Percentiles rank a stretch among this genome's conserved stretches.
phyloP scores from a whole-genome alignment of 2,329 filamentous ascomycete species.

The Tolypocladium capitatum region DNA sequence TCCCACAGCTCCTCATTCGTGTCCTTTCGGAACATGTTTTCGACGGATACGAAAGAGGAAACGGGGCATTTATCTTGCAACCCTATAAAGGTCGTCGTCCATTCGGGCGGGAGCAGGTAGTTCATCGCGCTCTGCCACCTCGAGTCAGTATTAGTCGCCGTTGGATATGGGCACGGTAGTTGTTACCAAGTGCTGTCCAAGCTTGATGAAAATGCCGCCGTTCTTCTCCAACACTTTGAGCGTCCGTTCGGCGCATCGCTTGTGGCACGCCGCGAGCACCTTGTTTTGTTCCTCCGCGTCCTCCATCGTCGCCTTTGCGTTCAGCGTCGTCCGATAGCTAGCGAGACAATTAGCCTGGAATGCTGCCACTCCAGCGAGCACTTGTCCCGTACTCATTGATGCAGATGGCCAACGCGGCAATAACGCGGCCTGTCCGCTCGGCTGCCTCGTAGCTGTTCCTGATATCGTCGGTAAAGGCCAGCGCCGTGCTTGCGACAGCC shows the following conservation, averaged over 20 bases:
- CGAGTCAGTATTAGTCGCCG: constrained; percentile 9
- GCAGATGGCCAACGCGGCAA: constrained; percentile 59
- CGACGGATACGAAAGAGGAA: constrained; percentile 75
- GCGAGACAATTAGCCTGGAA: background rate
- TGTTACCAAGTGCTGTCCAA: constrained; percentile 76
- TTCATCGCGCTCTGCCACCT: constrained; percentile 68
- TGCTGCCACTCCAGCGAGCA: background rate
- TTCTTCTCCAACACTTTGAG: constrained; percentile 84
- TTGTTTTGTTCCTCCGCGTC: constrained; percentile 51
- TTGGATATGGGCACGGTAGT: background rate
- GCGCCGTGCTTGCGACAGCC: constrained; percentile 30
- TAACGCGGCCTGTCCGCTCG: constrained; percentile 68
- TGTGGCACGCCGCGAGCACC: constrained; percentile 73
- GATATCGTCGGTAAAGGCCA: constrained; percentile 54
- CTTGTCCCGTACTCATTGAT: constrained; percentile 64
- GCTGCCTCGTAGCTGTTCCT: constrained; percentile 63
- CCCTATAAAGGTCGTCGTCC: constrained; percentile 91
- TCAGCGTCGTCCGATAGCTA: constrained; percentile 81
- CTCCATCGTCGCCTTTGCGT: constrained; percentile 46
- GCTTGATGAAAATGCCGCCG: constrained; percentile 95
- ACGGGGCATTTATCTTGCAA: constrained; percentile 93
- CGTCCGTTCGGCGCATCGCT: constrained; percentile 82
- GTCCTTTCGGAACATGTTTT: constrained; percentile 73
- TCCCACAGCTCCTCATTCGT: constrained; percentile 68
- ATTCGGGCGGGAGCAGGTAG: constrained; percentile 80